Evolutionary conservation across 1,139 yeast genomes (phyloP).

Genomic region (Hemisphaericaspora lyxosophila): DNA sequence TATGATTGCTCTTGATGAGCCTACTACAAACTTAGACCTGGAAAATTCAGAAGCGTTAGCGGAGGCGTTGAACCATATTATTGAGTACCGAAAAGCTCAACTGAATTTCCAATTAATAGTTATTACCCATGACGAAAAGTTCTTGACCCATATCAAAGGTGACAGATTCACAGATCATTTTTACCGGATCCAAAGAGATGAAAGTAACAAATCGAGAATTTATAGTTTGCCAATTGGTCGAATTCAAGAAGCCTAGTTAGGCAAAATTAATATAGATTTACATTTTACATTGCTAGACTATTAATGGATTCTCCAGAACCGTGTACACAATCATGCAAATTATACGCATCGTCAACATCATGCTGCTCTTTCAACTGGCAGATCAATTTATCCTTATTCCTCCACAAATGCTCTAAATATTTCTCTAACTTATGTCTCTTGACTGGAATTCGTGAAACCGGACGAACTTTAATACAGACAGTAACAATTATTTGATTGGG

Average conservation of each 20-base stretch:
- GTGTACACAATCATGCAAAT: constrained; percentile 1
- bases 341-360: background rate
- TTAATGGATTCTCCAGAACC: background rate
- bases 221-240: constrained; percentile 43
- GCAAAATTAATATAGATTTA: background rate
- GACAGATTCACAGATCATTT: constrained; percentile 85
- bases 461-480: constrained; percentile 49
- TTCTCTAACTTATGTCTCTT: constrained; percentile 57
- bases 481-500: constrained; percentile 41
- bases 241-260: constrained; percentile 30
- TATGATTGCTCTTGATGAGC: constrained; percentile 94
- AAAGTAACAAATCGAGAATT: constrained; percentile 75
- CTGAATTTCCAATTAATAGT: constrained; percentile 90
- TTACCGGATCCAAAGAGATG: constrained; percentile 78
- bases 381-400: constrained; percentile 54
- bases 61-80: constrained; percentile 70
- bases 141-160: constrained; percentile 82
- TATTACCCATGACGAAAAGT: constrained; percentile 94
- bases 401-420: constrained; percentile 74
- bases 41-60: constrained; percentile 91
- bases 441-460: constrained; percentile 49
- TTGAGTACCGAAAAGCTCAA: constrained; percentile 72
- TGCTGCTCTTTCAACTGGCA: constrained; percentile 10
- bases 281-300: constrained; percentile 1
- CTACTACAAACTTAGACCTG: constrained; percentile 91